phyloP scores from a whole-genome alignment of 495 filamentous ascomycete species.

The Annulohypoxylon moriforme region DNA sequence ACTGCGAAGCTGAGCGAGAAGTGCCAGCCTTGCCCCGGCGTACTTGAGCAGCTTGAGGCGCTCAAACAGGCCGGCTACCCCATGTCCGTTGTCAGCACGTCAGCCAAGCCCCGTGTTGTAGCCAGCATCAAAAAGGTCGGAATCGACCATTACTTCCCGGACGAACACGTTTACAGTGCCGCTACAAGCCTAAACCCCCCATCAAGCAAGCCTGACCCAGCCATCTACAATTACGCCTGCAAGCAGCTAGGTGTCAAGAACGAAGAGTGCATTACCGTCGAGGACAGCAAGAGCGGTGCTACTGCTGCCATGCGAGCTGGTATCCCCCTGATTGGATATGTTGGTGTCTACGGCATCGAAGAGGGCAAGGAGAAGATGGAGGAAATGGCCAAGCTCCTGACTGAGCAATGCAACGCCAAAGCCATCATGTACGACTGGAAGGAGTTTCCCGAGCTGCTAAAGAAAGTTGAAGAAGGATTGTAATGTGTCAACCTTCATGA shows the following conservation, averaged over 20 bases:
- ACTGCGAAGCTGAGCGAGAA: slow-evolving; percentile 83
- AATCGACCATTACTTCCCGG: slow-evolving; percentile 82
- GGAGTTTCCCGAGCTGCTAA: slow-evolving; percentile 78
- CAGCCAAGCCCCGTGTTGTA: slow-evolving; percentile 79
- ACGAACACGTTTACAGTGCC: slow-evolving; percentile 81
- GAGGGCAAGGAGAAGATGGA: slow-evolving; percentile 71
- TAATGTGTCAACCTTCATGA: slow-evolving; percentile 27
- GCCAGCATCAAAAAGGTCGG: slow-evolving; percentile 84
- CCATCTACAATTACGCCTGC: slow-evolving; percentile 88
- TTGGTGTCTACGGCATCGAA: slow-evolving; percentile 76
- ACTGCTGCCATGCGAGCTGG: slow-evolving; percentile 82
- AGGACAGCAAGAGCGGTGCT: slow-evolving; percentile 90
- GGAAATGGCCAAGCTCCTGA: slow-evolving; percentile 76
- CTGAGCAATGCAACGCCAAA: slow-evolving; percentile 71
- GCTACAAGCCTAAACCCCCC: slow-evolving; percentile 81
- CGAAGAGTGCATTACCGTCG: slow-evolving; percentile 82
- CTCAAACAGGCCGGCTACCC: slow-evolving; percentile 72
- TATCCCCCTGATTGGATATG: slow-evolving; percentile 87
- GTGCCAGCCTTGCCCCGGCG: slow-evolving; percentile 76
- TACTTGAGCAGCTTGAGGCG: slow-evolving; percentile 72
- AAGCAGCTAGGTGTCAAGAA: slow-evolving; percentile 78
- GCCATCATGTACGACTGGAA: slow-evolving; percentile 88
- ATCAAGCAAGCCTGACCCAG: slow-evolving; percentile 91
- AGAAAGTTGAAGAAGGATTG: slow-evolving; percentile 67
- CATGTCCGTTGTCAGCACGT: slow-evolving; percentile 84